Conservation (phyloP, 176 grass and related monocot genomes). For the Miscanthus lutarioriparius region DNA sequence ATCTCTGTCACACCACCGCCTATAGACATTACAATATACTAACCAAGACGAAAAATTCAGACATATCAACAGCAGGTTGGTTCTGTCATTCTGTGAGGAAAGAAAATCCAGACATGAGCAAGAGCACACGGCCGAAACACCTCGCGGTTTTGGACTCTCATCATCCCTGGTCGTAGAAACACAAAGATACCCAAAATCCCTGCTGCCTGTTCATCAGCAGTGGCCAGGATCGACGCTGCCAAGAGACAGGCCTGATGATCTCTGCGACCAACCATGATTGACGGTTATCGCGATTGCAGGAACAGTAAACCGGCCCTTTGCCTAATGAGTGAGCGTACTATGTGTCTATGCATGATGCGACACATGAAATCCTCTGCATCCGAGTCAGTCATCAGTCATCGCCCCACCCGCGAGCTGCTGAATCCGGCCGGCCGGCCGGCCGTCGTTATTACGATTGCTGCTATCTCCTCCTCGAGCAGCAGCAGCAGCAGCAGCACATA, state of each 20-base stretch:
- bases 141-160: background rate
- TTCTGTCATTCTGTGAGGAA: background rate
- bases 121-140: constrained; percentile 7
- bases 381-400: background rate
- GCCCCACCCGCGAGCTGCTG: background rate
- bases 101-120: background rate
- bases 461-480: background rate
- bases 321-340: constrained; percentile 12
- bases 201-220: background rate
- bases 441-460: background rate
- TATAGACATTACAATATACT: background rate
- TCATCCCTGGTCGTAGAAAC: background rate
- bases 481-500: background rate
- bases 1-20: constrained; percentile 10
- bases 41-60: background rate
- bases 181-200: constrained; percentile 9
- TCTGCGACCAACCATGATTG: constrained; percentile 15
- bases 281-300: background rate
- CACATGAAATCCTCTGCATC: constrained; percentile 35
- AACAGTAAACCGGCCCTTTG: constrained; percentile 14
- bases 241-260: constrained; percentile 18
- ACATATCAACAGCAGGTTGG: background rate
- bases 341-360: background rate
- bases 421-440: background rate
- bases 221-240: background rate